Base-by-base conservation (phyloP, 805 yeast species). In the Maudiozyma turicensis region DNA sequence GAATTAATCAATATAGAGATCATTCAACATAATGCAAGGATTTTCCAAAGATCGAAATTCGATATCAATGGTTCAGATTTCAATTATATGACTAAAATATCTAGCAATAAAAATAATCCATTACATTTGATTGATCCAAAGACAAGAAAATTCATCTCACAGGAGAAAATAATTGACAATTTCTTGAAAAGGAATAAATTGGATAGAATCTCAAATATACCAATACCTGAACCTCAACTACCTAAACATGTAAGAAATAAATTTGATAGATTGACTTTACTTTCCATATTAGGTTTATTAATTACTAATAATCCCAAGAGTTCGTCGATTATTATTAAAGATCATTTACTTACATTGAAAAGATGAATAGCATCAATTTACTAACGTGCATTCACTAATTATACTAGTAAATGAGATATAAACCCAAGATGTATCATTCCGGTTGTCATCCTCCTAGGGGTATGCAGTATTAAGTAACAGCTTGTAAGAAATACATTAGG, bases 31-130 rank as follows among this genome's bases (percentile, higher is more conserved):
- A 52, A 54, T 20, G 38, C 59, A 46, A 40, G 44, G 15, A 28
- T 55, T 11, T 60, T 52, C 48, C 56, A 50, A 39, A 54, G 54
- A 43, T 49, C 57, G 1, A 11, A 28, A 7, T 42, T 43, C 6
- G 64, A 60, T 44, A 46, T 60, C 4, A 45, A 51, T 32, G 52
- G 52, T 8, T 52, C 46, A 35, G 64, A 60, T 48, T 60, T 60
- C 48, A 56, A 58, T 43, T 60, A 43, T 31, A 5, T 13, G 31
- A 13, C 31, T 10, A 40, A 40, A 15, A 8, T 28, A n/a, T 26
- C 41, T 20, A 15, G 30, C 6, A 11, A 34, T n/a, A 38, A 11
- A 29, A 13, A 31, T 5, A 40, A 40, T 40, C 9, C 31, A 26
- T 29, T 40, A 6, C 15, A 13, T 28, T 26, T 40, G 5, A 13